These are phyloP conservation scores for Neofusicoccum sp. DNA, from an alignment of 2,329 filamentous ascomycete species.

Conservation along the genomic window DNA sequence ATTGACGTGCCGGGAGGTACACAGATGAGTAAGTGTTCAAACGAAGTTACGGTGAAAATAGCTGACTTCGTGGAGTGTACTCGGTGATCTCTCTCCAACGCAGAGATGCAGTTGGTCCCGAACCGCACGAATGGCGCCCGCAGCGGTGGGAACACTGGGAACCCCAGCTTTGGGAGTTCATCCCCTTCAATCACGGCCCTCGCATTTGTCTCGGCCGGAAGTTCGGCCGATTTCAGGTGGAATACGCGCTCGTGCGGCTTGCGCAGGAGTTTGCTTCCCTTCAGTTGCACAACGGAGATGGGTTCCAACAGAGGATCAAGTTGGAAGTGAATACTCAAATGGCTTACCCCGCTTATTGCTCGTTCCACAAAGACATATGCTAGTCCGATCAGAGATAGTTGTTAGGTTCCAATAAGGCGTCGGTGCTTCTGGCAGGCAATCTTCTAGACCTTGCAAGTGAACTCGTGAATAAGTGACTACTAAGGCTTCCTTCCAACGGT, in stretches of 20 bases:
- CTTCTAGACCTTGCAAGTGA: background rate
- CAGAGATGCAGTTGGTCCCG: slow-evolving; percentile 35
- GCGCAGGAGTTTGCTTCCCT: slow-evolving; percentile 20
- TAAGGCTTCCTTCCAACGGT: background rate
- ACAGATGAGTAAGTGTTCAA: background rate
- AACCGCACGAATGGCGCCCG: slow-evolving; percentile 49
- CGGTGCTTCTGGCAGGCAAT: too few relatives aligned
- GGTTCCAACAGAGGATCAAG: background rate
- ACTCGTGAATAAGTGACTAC: background rate
- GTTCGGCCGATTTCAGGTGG: slow-evolving; percentile 41
- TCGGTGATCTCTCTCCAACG: background rate
- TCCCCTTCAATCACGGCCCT: slow-evolving; percentile 49
- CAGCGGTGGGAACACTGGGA: slow-evolving; percentile 52
- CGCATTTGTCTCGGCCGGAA: slow-evolving; percentile 52
- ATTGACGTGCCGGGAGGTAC: background rate
- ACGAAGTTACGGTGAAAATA: too few relatives aligned
- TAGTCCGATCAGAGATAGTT: too few relatives aligned
- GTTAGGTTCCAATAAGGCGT: too few relatives aligned
- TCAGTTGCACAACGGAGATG: background rate
- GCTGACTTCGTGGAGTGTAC: background rate
- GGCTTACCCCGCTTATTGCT: background rate
- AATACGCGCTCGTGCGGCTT: slow-evolving; percentile 18
- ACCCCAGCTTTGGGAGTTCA: slow-evolving; percentile 48
- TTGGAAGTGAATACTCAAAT: background rate
- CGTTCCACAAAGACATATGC: background rate